A percentile compares a stretch with the other conserved stretches of the same genome.
Evolutionary conservation across 1,284 basidiomycete species (phyloP).

Genomic region (Marasmius fiardii): DNA sequence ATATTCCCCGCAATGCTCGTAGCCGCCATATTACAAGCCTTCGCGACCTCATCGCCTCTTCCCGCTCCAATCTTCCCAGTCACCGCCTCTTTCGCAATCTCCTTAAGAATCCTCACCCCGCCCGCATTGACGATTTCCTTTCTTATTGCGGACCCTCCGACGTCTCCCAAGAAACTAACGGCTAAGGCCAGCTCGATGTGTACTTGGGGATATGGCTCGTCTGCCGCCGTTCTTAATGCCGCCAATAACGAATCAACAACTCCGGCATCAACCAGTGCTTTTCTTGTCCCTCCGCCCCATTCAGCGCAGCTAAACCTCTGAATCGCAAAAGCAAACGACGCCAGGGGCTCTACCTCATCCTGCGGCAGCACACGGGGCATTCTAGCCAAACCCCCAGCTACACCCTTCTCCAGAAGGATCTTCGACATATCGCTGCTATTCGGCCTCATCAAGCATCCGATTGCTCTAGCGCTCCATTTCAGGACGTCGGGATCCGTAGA

Average conservation of each 20-base stretch:
- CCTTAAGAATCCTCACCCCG: constrained; percentile 20
- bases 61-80: background rate
- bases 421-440: constrained; percentile 23
- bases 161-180: constrained; percentile 19
- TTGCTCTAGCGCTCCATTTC: constrained; percentile 19
- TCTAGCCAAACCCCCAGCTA: constrained; percentile 21
- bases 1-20: constrained; percentile 23
- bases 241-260: constrained; percentile 20
- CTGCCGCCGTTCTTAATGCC: constrained; percentile 19
- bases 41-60: constrained; percentile 18
- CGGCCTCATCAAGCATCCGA: constrained; percentile 24
- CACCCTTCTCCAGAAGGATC: constrained; percentile 20
- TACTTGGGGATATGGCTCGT: constrained; percentile 18
- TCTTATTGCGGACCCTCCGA: constrained; percentile 19
- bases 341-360: constrained; percentile 22
- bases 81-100: constrained; percentile 10
- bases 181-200: constrained; percentile 22
- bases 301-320: constrained; percentile 24
- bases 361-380: constrained; percentile 20
- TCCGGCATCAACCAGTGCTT: constrained; percentile 19
- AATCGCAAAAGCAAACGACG: constrained; percentile 23
- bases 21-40: constrained; percentile 21
- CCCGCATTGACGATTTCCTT: constrained; percentile 23
- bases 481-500: constrained; percentile 20
- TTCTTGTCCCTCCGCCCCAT: constrained; percentile 23